Conservation (phyloP, 495 filamentous ascomycete species). For the Chaetomium fimeti region DNA sequence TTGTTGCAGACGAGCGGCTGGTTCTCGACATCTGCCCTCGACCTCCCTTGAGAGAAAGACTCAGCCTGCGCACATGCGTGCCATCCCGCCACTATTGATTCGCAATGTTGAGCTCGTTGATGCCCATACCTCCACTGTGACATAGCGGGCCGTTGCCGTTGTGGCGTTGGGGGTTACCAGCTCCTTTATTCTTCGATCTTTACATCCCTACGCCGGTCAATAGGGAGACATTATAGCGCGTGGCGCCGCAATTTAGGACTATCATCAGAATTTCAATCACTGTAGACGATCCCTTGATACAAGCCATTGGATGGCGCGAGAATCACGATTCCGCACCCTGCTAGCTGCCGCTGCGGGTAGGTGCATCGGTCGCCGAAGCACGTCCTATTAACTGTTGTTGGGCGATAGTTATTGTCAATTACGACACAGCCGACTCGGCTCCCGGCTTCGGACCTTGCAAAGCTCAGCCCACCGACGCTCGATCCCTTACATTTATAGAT, state of each 20-base stretch:
- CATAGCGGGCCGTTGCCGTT: constrained; percentile 2
- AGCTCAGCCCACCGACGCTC: not conserved
- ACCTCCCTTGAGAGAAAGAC: not conserved
- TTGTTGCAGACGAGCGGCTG: not conserved
- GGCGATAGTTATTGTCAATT: not conserved
- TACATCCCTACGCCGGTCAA: not conserved
- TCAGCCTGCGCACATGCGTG: not conserved
- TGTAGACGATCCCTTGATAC: not conserved
- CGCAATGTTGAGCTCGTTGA: not conserved
- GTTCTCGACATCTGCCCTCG: not conserved
- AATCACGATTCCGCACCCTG: not conserved
- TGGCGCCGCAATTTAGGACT: no score
- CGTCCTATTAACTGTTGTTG: not conserved
- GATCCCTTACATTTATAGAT: constrained; percentile 5
- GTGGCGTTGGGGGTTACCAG: constrained; percentile 3
- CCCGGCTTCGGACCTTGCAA: not conserved
- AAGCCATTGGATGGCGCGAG: not conserved
- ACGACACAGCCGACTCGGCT: not conserved
- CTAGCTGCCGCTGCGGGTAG: constrained; percentile 1
- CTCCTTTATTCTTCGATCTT: not conserved
- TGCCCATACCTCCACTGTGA: not conserved
- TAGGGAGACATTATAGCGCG: not conserved
- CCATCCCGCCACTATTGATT: not conserved
- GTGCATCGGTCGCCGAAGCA: constrained; percentile 2
- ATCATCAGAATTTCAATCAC: not conserved